A percentile compares a stretch with the other conserved stretches of the same genome.
phyloP scores from a whole-genome alignment of 352 stramenopile species.

The Globisporangium nunn region DNA sequence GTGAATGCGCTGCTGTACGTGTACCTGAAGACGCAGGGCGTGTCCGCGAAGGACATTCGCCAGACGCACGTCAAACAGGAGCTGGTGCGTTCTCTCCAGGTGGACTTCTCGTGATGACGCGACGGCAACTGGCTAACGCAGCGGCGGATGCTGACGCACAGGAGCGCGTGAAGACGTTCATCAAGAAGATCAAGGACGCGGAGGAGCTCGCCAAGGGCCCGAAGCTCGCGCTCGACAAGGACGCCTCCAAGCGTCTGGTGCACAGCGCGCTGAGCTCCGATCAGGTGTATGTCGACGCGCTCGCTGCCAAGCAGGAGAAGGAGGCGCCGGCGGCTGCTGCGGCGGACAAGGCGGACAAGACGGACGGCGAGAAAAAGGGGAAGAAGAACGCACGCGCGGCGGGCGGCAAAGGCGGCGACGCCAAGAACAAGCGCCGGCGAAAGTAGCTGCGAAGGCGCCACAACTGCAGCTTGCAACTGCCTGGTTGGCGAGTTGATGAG shows the following conservation, averaged over 20 bases:
- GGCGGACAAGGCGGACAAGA: neutral
- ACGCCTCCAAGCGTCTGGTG: conserved; percentile 75
- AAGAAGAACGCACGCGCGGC: conserved; percentile 22
- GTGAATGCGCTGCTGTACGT: conserved; percentile 86
- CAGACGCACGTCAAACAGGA: conserved; percentile 89
- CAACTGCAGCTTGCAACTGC: neutral
- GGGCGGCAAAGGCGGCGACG: conserved; percentile 45
- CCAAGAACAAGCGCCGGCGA: conserved; percentile 28
- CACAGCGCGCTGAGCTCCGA: conserved; percentile 81
- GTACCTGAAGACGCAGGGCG: conserved; percentile 82
- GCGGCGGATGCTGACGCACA: conserved; percentile 8
- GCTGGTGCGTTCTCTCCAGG: conserved; percentile 27
- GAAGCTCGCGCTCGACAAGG: conserved; percentile 70
- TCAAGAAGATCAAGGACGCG: conserved; percentile 88
- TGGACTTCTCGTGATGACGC: neutral
- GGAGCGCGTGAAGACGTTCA: conserved; percentile 83
- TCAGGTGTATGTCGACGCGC: conserved; percentile 73
- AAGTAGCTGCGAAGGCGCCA: conserved; percentile 2
- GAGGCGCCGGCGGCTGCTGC: conserved; percentile 29
- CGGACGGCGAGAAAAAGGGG: conserved; percentile 16
- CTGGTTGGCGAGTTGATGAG: neutral
- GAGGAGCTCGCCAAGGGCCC: conserved; percentile 75
- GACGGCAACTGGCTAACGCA: neutral
- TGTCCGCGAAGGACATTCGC: conserved; percentile 82
- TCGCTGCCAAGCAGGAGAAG: conserved; percentile 43